Evolutionary conservation across 805 yeast genomes (phyloP).

Genomic region (Sugiyamaella boreocaroliniensis): DNA sequence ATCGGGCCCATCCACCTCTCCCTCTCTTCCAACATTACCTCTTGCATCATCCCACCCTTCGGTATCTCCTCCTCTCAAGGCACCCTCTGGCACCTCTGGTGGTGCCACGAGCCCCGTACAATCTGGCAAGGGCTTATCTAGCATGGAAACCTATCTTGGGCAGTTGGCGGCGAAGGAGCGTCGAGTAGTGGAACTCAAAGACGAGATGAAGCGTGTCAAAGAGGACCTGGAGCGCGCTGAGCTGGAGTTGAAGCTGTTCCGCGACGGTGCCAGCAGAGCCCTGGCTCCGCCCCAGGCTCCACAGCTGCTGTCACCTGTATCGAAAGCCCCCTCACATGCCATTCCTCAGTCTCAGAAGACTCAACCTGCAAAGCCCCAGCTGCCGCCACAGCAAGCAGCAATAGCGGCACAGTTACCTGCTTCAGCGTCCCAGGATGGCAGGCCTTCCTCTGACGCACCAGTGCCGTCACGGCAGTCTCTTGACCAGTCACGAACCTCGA

Average conservation of each 20-base stretch:
- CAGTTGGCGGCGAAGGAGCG: constrained; percentile 36
- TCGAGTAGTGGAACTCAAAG: constrained; percentile 31
- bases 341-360: background rate
- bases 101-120: background rate
- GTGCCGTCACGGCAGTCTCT: background rate
- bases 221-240: constrained; percentile 33
- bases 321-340: background rate
- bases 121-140: constrained; percentile 3
- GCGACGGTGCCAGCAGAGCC: constrained; percentile 21
- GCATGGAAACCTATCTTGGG: constrained; percentile 23
- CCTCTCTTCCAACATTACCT: constrained; percentile 1
- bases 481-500: background rate
- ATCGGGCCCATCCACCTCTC: background rate
- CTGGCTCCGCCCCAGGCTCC: constrained; percentile 8
- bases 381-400: background rate
- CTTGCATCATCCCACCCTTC: constrained; percentile 1
- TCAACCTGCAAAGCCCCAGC: background rate
- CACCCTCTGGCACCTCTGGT: background rate
- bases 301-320: background rate
- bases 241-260: constrained; percentile 27
- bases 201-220: constrained; percentile 25
- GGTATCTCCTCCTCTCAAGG: background rate
- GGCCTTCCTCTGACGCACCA: no score
- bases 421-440: background rate
- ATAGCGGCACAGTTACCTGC: background rate